phyloP scores from a whole-genome alignment of 805 yeast genomes.

The Hanseniaspora mollemarum region DNA sequence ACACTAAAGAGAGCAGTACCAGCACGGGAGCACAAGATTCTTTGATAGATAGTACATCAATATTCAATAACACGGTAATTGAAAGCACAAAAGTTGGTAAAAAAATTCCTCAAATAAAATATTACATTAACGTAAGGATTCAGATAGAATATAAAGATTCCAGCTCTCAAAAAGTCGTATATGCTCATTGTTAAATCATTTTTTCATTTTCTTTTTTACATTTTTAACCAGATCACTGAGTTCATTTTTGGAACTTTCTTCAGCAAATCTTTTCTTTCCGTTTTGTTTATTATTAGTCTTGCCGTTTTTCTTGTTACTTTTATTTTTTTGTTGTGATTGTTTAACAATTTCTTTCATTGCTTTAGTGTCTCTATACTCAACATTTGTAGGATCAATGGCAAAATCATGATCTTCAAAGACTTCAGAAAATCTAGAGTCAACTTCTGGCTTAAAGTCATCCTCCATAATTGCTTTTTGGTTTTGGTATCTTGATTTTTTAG shows the following conservation, averaged over 20 bases:
- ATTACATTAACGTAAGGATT: too few species aligned
- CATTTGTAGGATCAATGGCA: constrained; percentile 86
- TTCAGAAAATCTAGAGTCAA: constrained; percentile 80
- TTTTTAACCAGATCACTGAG: constrained; percentile 37
- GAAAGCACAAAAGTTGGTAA: too few species aligned
- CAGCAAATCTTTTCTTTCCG: constrained; percentile 16
- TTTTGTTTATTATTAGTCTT: constrained; percentile 20
- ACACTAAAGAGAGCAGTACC: too few species aligned
- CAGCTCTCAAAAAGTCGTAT: not conserved
- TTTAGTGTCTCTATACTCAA: constrained; percentile 78
- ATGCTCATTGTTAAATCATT: not conserved
- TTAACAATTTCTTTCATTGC: constrained; percentile 75
- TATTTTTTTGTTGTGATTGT: constrained; percentile 53
- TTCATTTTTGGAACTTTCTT: constrained; percentile 17
- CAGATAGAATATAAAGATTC: too few species aligned
- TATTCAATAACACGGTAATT: too few species aligned
- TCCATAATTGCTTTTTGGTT: constrained; percentile 41
- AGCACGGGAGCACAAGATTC: too few species aligned
- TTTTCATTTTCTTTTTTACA: constrained; percentile 35
- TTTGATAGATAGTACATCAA: too few species aligned
- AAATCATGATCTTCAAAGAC: constrained; percentile 75
- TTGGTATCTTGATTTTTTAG: constrained; percentile 39
- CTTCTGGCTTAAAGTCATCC: constrained; percentile 53
- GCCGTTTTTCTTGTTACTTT: constrained; percentile 19
- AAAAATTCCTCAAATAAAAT: too few species aligned